These are phyloP conservation scores for Berberis thunbergii DNA, from an alignment of 164 flowering plant species.

Conservation along the genomic window DNA sequence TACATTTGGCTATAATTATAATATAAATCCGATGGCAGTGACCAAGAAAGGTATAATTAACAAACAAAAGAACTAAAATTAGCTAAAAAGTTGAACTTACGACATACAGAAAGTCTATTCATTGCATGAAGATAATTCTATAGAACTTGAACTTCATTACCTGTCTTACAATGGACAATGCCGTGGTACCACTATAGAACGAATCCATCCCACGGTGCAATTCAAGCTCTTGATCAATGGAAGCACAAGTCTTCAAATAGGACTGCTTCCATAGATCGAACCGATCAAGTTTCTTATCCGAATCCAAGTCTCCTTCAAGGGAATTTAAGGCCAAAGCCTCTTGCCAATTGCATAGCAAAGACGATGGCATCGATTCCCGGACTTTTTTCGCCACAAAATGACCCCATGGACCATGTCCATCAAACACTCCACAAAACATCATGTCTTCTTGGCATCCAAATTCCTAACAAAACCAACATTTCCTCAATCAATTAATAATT, in stretches of 20 bases:
- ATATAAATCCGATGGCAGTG: too few relatives aligned
- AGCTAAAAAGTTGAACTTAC: background rate
- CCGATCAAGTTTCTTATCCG: constrained; percentile 23
- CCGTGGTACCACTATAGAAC: constrained; percentile 78
- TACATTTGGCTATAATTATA: too few relatives aligned
- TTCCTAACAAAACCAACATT: constrained; percentile 31
- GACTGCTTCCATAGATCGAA: constrained; percentile 70
- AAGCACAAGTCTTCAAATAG: constrained; percentile 57
- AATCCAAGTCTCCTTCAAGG: constrained; percentile 21
- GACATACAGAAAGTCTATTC: background rate
- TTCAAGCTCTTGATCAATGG: constrained; percentile 62
- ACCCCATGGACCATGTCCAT: constrained; percentile 96
- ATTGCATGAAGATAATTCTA: background rate
- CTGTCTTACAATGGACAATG: constrained; percentile 71
- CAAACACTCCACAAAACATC: constrained; percentile 84
- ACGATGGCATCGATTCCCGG: constrained; percentile 53
- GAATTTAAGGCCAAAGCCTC: constrained; percentile 42
- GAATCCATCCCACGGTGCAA: constrained; percentile 46
- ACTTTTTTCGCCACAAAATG: constrained; percentile 67
- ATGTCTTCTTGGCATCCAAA: constrained; percentile 83
- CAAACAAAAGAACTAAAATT: background rate
- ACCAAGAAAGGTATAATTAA: too few relatives aligned
- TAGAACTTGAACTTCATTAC: constrained; percentile 24
- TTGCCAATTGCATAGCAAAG: constrained; percentile 71
- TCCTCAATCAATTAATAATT: background rate